phyloP scores from a whole-genome alignment of 306 rosid species.

The Canavalia gladiata region DNA sequence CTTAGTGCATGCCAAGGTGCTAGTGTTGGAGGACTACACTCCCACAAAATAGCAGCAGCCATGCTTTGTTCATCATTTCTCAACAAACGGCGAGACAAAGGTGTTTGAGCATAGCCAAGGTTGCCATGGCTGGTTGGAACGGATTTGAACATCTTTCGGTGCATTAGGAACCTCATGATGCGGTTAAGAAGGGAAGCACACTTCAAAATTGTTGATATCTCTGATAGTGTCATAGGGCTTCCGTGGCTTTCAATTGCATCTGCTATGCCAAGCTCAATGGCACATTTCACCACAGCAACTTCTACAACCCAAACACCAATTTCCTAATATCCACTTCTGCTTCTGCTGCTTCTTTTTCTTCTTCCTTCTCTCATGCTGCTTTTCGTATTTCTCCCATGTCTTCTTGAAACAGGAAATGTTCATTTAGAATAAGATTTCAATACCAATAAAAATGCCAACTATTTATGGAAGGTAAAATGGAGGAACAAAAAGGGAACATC shows the following conservation, averaged over 20 bases:
- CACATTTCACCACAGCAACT: slow-evolving; percentile 67
- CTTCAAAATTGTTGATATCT: slow-evolving; percentile 55
- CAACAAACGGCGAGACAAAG: too few species aligned
- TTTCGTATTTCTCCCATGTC: slow-evolving; percentile 21
- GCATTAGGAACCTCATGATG: slow-evolving; percentile 64
- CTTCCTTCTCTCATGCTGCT: background rate
- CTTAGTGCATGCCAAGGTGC: slow-evolving; percentile 50
- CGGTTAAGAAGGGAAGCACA: slow-evolving; percentile 57
- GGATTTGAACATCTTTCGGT: slow-evolving; percentile 58
- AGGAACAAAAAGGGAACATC: too few species aligned
- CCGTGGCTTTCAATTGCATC: slow-evolving; percentile 66
- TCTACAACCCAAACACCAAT: slow-evolving; percentile 62
- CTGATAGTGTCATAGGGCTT: slow-evolving; percentile 59
- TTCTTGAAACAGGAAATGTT: too few species aligned
- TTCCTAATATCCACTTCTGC: slow-evolving; percentile 57
- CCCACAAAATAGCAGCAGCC: too few species aligned
- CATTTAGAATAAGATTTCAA: too few species aligned
- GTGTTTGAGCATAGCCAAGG: too few species aligned
- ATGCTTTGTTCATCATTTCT: too few species aligned
- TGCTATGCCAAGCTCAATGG: slow-evolving; percentile 70
- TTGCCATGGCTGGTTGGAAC: background rate
- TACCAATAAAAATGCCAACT: too few species aligned
- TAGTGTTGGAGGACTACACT: slow-evolving; percentile 41
- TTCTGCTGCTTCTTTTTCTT: slow-evolving; percentile 29
- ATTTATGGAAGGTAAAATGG: too few species aligned